Base-by-base conservation (phyloP, 768 basidiomycete genomes). In the Udeniomyces megalosporus region DNA sequence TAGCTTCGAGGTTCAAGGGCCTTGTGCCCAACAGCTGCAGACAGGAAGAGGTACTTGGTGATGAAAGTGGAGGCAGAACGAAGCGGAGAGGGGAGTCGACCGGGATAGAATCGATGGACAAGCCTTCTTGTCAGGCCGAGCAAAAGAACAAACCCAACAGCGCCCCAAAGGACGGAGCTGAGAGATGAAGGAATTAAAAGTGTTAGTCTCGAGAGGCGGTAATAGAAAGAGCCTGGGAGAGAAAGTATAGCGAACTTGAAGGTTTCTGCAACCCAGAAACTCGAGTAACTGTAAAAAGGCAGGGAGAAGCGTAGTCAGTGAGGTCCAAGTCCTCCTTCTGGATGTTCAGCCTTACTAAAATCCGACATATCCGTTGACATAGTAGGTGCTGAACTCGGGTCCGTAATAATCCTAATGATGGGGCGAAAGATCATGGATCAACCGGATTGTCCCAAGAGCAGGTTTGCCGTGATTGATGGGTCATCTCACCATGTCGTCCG, bases 31-130 rank as follows among this genome's bases (percentile, higher is more conserved):
- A 52, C 0, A 1, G 51, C 42, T 8, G 60, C 51, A 4, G 60
- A 52, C 31, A 60, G 35, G 60, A 50, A 44, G 22, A 60, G 35
- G 34, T 60, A 38, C 50, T 60, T 60, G 50, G 49, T 34, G 50
- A 52, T 2, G 38, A 44, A 51, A 15, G 60, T 60, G 20, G 49
- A 15, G 38, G 44, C 35, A 3, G 24, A 31, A 10, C 24, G 50
- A 12, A 52, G 35, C 0, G 60, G 50, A 10, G 11, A 15, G n/a
- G 60, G 60, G 3, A 60, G 50, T 15, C 38, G 35, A 20, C 34
- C 47, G 15, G 24, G 14, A 31, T 44, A 17, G 3, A n/a, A 34
- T 24, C 15, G 35, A 17, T 24, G 28, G 35, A 17, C 15, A 15
- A 60, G 24, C 15, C 28, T 32, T 8, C 26, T 32, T 20, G 49